Base-by-base conservation (phyloP, 257 asterid species). In the Gardenia jasminoides region DNA sequence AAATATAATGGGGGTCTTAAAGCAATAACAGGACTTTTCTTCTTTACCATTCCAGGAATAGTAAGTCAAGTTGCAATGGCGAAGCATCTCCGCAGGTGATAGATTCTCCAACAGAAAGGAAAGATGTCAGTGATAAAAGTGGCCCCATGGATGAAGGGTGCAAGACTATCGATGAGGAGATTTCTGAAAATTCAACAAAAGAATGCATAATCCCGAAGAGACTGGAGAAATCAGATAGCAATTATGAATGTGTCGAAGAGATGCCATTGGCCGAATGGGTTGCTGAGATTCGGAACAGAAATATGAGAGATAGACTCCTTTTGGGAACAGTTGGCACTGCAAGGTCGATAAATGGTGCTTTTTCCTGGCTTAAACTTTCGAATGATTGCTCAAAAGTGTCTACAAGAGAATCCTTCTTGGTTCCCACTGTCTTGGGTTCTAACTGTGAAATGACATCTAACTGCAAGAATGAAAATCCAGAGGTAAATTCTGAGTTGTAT, bases 151-250 rank as follows among this genome's bases (percentile, higher is more conserved):
- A 67, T 67, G 72, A 67, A 67, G 72, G 4, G 1, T 36, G 48
- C 72, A 67, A 68, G 73, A 17, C 46, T 19, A 16, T 68, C 0
- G 20, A 7, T 19, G 54, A 56, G 39, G 33, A 13, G 3, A 36
- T 7, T 36, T 31, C 68, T 74, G 68, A 56, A 61, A 74, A 74
- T 22, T 20, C 47, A 54, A 33, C 68, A 24, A 26, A 50, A 20
- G 52, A 56, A 20, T 16, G 67, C 77, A 68, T 39, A 24, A 20
- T 68, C 52, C 52, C 52, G 10, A 68, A 10, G 26, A 52, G 17
- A 68, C 31, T 68, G 54, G 73, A 68, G 73, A 41, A 68, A 68
- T 68, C 73, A 39, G 73, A 68, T 52, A 68, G 73, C 26, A 68
- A 68, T 10, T 39, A 19, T 68, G 73, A 41, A 41, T 28, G 54